phyloP scores from a whole-genome alignment of 805 yeast species.

The Barnettozyma botsteinii region DNA sequence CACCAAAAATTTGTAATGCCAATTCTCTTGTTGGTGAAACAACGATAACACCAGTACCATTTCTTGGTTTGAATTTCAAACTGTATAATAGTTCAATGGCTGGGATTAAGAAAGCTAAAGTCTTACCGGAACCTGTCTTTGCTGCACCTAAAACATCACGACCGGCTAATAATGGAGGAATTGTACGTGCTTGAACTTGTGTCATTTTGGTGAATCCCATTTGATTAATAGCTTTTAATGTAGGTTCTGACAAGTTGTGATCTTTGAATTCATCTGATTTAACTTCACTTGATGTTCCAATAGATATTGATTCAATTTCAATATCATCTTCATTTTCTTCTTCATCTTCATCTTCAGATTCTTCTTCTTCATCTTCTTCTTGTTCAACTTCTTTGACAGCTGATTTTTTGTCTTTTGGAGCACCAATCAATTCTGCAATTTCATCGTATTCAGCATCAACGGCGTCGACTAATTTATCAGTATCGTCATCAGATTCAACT shows the following conservation, averaged over 20 bases:
- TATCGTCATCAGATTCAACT: slow-evolving; percentile 27
- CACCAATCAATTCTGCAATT: slow-evolving; percentile 48
- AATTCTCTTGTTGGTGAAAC: slow-evolving; percentile 97
- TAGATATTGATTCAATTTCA: too few species aligned
- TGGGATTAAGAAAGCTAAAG: slow-evolving; percentile 91
- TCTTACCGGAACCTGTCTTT: slow-evolving; percentile 97
- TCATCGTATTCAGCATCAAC: slow-evolving; percentile 54
- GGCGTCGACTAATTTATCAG: slow-evolving; percentile 44
- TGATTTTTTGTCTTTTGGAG: slow-evolving; percentile 28
- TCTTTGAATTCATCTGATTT: slow-evolving; percentile 35
- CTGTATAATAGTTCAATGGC: slow-evolving; percentile 91
- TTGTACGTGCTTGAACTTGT: slow-evolving; percentile 89
- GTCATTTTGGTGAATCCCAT: slow-evolving; percentile 96
- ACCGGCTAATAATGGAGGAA: slow-evolving; percentile 94
- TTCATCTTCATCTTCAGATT: slow-evolving; percentile 13
- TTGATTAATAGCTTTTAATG: slow-evolving; percentile 69
- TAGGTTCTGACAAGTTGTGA: slow-evolving; percentile 71
- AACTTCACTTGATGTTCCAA: slow-evolving; percentile 3
- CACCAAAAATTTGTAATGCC: slow-evolving; percentile 96
- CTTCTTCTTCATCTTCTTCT: slow-evolving; percentile 20
- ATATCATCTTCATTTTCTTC: slow-evolving; percentile 20
- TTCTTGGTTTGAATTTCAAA: slow-evolving; percentile 91
- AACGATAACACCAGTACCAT: slow-evolving; percentile 95
- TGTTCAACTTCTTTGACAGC: slow-evolving; percentile 15
- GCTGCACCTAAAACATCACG: slow-evolving; percentile 99